Base-by-base conservation (phyloP, 768 basidiomycete genomes). In the Suillus hirtellus region DNA sequence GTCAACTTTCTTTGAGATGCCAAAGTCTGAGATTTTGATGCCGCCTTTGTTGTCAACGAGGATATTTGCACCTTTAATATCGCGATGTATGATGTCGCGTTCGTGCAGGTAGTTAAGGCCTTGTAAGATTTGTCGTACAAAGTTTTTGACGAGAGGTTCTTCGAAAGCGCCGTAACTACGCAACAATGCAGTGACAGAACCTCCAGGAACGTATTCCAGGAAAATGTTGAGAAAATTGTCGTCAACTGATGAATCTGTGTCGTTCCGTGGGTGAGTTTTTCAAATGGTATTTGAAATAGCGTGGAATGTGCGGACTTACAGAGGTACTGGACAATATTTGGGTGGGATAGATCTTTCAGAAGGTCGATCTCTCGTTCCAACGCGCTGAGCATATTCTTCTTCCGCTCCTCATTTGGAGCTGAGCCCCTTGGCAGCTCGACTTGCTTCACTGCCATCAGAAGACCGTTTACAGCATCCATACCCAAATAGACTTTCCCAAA, bases 31-130 rank as follows among this genome's bases (percentile, higher is more conserved):
- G 37, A 98, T 98, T 75, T 98, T 98, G 78, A 97, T 89, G 11
- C 95, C 95, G 19, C 95, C 95, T 75, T 96, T 96, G 79, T 98
- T 98, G 73, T 97, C 98, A 21, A 97, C 98, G 52, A 99, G 81
- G 72, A 99, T 97, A 68, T 99, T 99, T 15, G 97, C 96, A 42
- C 97, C 97, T 75, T 99, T 99, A 80, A 99, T 99, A 71, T 99
- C 97, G 38, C 97, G 85, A 75, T 99, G 97, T 69, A 99, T 98
- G 65, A 99, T 97, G 81, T 97, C 97, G 80, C 99, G 96, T 68
- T 99, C 96, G 72, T 99, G 97, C 17, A 98, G 84, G 69, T 97
- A 98, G 71, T 89, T 86, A 60, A 98, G 82, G 12, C 95, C 95
- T 58, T 88, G 86, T 49, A 96, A 80, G 66, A 96, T 96, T 75